Evolutionary conservation across 2,329 filamentous ascomycete genomes (phyloP), one percentile per base, ranked within the genome.

Genomic region (Penicillium aurantiogriseum): DNA sequence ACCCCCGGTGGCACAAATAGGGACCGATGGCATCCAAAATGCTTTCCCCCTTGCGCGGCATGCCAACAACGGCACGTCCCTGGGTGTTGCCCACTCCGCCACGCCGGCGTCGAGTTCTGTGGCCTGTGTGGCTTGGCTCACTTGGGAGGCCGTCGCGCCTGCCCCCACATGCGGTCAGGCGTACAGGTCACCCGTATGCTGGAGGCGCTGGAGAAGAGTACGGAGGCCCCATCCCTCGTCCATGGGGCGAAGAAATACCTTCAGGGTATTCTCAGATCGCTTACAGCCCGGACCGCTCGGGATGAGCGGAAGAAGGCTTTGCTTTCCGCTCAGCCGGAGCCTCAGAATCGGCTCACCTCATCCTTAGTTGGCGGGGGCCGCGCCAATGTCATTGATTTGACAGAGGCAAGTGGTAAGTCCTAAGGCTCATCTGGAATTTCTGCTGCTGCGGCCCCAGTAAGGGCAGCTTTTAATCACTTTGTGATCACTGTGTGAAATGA

Each of bases 181-280:
- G 82, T 80, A 3, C 82, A 90, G 66, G 78, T 91, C 17, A 79
- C 82, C 53, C 75, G 82, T 21, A 88, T 91, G 80, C 75, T 91
- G 17, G 80, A 85, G 54, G 81, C 83, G 0, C 71, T 91, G 23
- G 85, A 85, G 64, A 73, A 78, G 52, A 86, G 82, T 54, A 80
- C 78, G 0, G 87, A 89, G 67, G 76, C 80, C 11, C 75, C 74
- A 27, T 76, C 82, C 21, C 69, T 85, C 8, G 75, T 87, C 11
- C 77, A 81, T 11, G 68, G 77, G 29, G 85, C 85, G 2, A 78
- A 75, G 40, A 82, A 80, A 58, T 88, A 88, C 63, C 70, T 88
- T 17, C 73, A 77, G 17, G 82, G 82, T 4, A 76, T 87, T 44
- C 83, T 85, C 56, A 81, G 81, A 7, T 77, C 80, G 52, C 67